Evolutionary conservation across 1,284 basidiomycete genomes (phyloP).

Genomic region (Austroboletus niveus): DNA sequence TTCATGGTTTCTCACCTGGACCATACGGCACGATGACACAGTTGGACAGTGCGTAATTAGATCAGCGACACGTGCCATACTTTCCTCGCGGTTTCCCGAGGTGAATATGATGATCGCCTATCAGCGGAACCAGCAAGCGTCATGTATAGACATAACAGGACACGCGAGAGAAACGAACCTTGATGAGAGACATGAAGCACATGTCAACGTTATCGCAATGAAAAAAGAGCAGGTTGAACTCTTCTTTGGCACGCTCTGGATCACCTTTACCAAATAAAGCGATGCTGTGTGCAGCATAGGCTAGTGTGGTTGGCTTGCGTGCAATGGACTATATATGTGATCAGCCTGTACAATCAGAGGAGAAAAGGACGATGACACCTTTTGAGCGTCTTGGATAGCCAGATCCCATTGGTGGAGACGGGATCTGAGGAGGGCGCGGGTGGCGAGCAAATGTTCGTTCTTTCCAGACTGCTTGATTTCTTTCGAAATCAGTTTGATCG

Average conservation of each 20-base stretch:
- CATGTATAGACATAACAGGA: not conserved
- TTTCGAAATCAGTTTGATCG: not conserved
- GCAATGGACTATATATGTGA: not conserved
- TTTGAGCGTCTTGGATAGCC: not conserved
- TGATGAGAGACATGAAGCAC: not conserved
- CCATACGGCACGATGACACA: not conserved
- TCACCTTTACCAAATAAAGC: not conserved
- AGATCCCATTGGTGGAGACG: not conserved
- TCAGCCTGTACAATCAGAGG: not conserved
- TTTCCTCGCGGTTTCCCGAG: not conserved
- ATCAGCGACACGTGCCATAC: not conserved
- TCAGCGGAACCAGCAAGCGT: not conserved
- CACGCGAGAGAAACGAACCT: not conserved
- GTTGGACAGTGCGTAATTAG: not conserved
- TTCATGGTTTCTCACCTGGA: too few species aligned
- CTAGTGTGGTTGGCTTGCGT: not conserved
- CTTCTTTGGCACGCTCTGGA: not conserved
- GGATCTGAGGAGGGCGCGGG: not conserved
- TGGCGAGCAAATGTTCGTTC: not conserved
- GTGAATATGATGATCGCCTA: not conserved
- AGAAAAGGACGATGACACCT: not conserved
- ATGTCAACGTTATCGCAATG: not conserved
- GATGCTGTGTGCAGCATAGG: not conserved
- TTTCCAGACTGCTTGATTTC: not conserved
- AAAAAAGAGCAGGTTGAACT: not conserved